Conservation (phyloP, 2,329 filamentous ascomycete species). For the Magnaporthales sp. region DNA sequence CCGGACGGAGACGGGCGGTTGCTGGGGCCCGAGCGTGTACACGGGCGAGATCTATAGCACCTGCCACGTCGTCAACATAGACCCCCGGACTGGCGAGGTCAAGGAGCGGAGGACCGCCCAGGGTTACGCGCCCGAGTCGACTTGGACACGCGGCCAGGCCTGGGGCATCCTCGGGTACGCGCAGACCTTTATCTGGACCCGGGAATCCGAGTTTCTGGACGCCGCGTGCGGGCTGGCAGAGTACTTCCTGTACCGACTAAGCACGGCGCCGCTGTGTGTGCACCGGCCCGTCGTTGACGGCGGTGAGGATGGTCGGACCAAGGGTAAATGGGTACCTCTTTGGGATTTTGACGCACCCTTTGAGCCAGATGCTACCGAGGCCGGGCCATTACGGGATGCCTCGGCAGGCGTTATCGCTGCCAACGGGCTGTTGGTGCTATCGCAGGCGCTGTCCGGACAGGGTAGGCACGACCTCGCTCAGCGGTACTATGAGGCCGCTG, state of each 20-base stretch:
- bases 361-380: slow-evolving; percentile 6
- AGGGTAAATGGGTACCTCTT: slow-evolving; percentile 19
- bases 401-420: slow-evolving; percentile 31
- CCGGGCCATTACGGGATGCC: slow-evolving; percentile 18
- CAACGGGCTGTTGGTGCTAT: slow-evolving; percentile 30
- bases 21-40: slow-evolving; percentile 24
- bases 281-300: slow-evolving; percentile 14
- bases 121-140: slow-evolving; percentile 34
- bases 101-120: slow-evolving; percentile 39
- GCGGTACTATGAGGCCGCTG: slow-evolving; percentile 18
- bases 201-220: slow-evolving; percentile 30
- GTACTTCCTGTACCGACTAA: slow-evolving; percentile 37
- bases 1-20: slow-evolving; percentile 26
- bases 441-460: slow-evolving; percentile 20
- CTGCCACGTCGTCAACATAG: slow-evolving; percentile 41
- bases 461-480: slow-evolving; percentile 9
- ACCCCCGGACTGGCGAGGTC: slow-evolving; percentile 29
- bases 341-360: slow-evolving; percentile 31
- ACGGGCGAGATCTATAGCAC: slow-evolving; percentile 26
- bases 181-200: slow-evolving; percentile 39
- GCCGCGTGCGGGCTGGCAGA: slow-evolving; percentile 36
- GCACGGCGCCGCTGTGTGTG: slow-evolving; percentile 21
- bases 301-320: slow-evolving; percentile 6
- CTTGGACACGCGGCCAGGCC: slow-evolving; percentile 42
- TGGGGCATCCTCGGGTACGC: slow-evolving; percentile 43